Evolutionary conservation across 179 eudicot genomes (phyloP).

Genomic region (Corrigiola litoralis): DNA sequence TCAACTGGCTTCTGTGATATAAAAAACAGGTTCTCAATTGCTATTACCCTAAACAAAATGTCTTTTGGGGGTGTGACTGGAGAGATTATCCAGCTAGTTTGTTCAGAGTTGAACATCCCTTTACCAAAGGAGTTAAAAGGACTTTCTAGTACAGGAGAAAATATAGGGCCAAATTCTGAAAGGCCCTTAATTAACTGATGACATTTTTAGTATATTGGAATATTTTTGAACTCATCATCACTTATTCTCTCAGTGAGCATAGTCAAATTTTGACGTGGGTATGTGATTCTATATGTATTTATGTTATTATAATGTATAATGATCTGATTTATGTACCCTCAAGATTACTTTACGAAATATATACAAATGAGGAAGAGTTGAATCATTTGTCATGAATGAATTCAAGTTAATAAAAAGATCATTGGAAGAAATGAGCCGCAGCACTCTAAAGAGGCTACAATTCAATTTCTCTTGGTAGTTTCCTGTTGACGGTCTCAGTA

Average conservation of each 20-base stretch:
- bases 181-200: conserved; percentile 52
- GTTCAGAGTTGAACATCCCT: conserved; percentile 73
- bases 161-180: conserved; percentile 22
- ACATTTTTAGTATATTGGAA: not conserved
- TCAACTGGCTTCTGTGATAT: conserved; percentile 84
- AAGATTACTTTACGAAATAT: conserved; percentile 11
- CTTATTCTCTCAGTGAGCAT: not conserved
- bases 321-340: not conserved
- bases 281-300: not conserved
- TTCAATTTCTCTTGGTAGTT: too few relatives aligned
- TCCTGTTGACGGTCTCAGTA: too few relatives aligned
- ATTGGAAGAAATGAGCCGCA: too few relatives aligned
- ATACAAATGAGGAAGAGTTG: conserved; percentile 8
- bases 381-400: too few relatives aligned
- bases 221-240: not conserved
- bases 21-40: conserved; percentile 65
- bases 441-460: too few relatives aligned
- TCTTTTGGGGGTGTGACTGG: conserved; percentile 74
- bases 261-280: conserved; percentile 5
- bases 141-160: conserved; percentile 22
- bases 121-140: conserved; percentile 52
- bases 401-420: too few relatives aligned
- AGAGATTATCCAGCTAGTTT: conserved; percentile 60
- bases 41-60: conserved; percentile 84
- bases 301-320: not conserved